Base-by-base conservation (phyloP, 371 early-diverging fungal genomes). In the Lichtheimia hyalospora region DNA sequence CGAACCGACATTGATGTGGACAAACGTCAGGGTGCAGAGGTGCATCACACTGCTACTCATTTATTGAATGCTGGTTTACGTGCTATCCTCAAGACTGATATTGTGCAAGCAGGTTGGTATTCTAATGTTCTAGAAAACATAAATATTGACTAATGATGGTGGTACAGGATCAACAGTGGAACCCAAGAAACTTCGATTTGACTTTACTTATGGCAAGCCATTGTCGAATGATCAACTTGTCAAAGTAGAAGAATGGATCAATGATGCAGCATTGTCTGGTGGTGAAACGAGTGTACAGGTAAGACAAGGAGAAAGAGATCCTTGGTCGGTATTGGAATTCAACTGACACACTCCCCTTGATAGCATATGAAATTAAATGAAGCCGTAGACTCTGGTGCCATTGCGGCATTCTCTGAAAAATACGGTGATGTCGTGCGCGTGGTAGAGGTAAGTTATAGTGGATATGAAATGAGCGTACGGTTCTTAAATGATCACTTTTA, bases 41-140 rank as follows among this genome's bases (percentile, higher is more conserved):
- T 87, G 5, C 92, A 92, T 58, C 92, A 92, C 54, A 87, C 91
- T 5, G 92, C 91, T 3, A 92, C 92, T 0, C 92, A 92, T 71
- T 40, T 91, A 48, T 64, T 92, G 24, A 86, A 91, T 56, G 85
- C 87, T 14, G 90, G 89, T 1, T 69, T 92, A 51, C 77, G 86
- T 57, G 72, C 70, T 42, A 74, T 86, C 0, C 62, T 90, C 12
- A 78, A 84, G 7, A 67, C 75, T 5, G 73, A 84, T 12, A 85
- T 90, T 16, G 79, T 85, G 48, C 92, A 92, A 74, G 88, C 90
- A 27, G 91, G 85, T 66, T 67, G 55, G 56, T 21, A n/a, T 20
- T 39, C 14, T 18, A 18, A n/a, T 3, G 13, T 16, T 50, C 3
- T 3, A 6, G 5, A 28, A 10, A 39, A 14, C 2, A 48, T 2